Evolutionary conservation across 495 filamentous ascomycete genomes (phyloP).

Genomic region (Physcia stellaris): DNA sequence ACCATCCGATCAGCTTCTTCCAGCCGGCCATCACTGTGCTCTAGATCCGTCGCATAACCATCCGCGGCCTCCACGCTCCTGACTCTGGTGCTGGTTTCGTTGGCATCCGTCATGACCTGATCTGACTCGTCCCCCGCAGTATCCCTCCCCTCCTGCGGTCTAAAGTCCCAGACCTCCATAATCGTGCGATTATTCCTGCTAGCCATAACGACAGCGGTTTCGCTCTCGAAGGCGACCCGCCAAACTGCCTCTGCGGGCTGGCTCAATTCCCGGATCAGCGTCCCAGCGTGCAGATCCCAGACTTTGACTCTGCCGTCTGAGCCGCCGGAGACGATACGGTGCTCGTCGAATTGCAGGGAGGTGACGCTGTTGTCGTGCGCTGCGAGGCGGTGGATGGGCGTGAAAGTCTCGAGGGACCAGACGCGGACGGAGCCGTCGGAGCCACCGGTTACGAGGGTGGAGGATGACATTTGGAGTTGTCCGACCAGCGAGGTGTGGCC

Average conservation of each 20-base stretch:
- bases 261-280: slow-evolving; percentile 80
- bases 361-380: slow-evolving; percentile 99
- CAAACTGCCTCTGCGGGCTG: slow-evolving; percentile 87
- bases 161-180: slow-evolving; percentile 66
- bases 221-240: slow-evolving; percentile 95
- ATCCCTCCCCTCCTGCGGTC: slow-evolving; percentile 11
- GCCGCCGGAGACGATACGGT: slow-evolving; percentile 84
- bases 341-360: slow-evolving; percentile 90
- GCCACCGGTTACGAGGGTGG: slow-evolving; percentile 90
- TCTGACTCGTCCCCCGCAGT: slow-evolving; percentile 1
- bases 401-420: slow-evolving; percentile 82
- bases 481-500: slow-evolving; percentile 94
- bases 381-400: slow-evolving; percentile 81
- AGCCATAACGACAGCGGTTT: slow-evolving; percentile 94
- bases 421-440: slow-evolving; percentile 92
- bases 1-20: too few relatives aligned
- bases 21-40: too few relatives aligned
- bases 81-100: too few relatives aligned
- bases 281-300: slow-evolving; percentile 86
- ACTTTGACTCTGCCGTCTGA: slow-evolving; percentile 95
- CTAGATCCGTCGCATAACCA: too few relatives aligned
- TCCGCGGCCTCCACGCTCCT: too few relatives aligned
- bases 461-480: slow-evolving; percentile 89
- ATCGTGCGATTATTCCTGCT: slow-evolving; percentile 69
- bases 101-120: too few relatives aligned